Percentiles rank a stretch among this genome's conserved stretches.
Evolutionary conservation across 441 rosid species (phyloP).

Genomic region (Populus hybrid): DNA sequence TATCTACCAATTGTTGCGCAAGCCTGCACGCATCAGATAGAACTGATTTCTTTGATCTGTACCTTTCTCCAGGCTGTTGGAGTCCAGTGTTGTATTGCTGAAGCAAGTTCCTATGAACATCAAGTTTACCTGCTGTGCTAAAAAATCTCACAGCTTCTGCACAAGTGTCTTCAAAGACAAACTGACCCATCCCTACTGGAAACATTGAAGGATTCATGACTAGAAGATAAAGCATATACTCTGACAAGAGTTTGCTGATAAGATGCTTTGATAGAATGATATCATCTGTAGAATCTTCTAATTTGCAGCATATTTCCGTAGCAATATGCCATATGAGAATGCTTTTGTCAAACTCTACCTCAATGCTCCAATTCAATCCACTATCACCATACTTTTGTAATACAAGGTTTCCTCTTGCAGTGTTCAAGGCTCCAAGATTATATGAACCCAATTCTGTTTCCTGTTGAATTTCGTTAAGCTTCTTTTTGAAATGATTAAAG

Average conservation of each 20-base stretch:
- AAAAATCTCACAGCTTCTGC: conserved; percentile 27
- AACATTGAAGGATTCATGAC: conserved; percentile 30
- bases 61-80: conserved; percentile 24
- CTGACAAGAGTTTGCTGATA: conserved; percentile 23
- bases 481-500: conserved; percentile 2
- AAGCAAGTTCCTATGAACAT: background rate
- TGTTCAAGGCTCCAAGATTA: background rate
- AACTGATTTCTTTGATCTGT: conserved; percentile 27
- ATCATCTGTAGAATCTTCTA: background rate
- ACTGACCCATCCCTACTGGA: conserved; percentile 35
- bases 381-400: background rate
- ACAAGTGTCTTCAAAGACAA: conserved; percentile 27
- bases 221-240: conserved; percentile 34
- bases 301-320: conserved; percentile 32
- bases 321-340: conserved; percentile 44
- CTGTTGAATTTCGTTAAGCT: background rate
- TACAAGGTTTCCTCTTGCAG: conserved; percentile 10
- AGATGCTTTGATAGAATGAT: background rate
- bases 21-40: conserved; percentile 31
- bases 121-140: background rate
- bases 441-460: background rate
- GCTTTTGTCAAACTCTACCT: conserved; percentile 33
- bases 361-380: conserved; percentile 18
- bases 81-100: conserved; percentile 20
- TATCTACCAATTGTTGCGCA: background rate